Percentiles rank a stretch among this genome's conserved stretches.
Conservation (phyloP, 257 asterid genomes). For the Anisodus acutangulus region DNA sequence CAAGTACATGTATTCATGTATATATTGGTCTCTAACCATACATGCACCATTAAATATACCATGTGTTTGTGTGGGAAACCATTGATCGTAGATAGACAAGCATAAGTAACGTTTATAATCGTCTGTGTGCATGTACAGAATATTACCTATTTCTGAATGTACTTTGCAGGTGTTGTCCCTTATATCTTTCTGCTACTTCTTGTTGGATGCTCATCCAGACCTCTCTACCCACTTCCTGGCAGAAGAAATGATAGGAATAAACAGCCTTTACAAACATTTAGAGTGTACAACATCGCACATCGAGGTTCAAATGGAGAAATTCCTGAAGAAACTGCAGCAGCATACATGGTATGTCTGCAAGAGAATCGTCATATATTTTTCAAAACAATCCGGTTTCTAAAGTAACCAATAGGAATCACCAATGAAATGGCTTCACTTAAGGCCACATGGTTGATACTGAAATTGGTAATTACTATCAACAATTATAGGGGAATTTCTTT, state of each 20-base stretch:
- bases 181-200: conserved; percentile 62
- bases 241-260: conserved; percentile 77
- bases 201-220: conserved; percentile 75
- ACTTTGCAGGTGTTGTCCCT: conserved; percentile 62
- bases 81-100: neutral
- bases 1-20: neutral
- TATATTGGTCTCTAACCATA: conserved; percentile 5
- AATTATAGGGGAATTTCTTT: neutral
- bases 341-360: conserved; percentile 64
- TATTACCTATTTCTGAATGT: conserved; percentile 28
- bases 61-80: neutral
- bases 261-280: conserved; percentile 80
- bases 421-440: neutral
- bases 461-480: neutral
- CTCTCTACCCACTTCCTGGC: conserved; percentile 90
- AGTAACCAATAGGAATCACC: neutral
- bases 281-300: conserved; percentile 91
- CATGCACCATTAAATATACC: neutral
- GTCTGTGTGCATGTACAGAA: neutral
- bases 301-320: conserved; percentile 98
- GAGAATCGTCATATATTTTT: neutral
- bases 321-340: conserved; percentile 92
- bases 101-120: neutral
- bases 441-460: conserved; percentile 1
- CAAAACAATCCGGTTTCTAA: conserved; percentile 10